A percentile compares a stretch with the other conserved stretches of the same genome.
These are phyloP conservation scores for Paecilomyces dactylethromorphus DNA, from an alignment of 2,329 filamentous ascomycete genomes.

Conservation along the genomic window DNA sequence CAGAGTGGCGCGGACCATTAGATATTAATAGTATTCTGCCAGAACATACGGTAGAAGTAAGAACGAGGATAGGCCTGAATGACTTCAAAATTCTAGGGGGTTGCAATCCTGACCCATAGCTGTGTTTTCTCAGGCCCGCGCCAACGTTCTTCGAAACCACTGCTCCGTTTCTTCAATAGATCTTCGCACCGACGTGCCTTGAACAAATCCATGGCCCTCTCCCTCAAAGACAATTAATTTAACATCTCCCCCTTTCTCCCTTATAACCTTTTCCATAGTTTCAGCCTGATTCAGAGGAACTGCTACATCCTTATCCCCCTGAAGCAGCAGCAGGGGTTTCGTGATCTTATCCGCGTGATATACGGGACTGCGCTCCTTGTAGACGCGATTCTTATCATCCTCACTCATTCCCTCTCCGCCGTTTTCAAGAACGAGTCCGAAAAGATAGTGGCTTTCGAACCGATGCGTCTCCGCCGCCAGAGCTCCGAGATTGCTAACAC, in stretches of 20 bases:
- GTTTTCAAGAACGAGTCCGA: conserved; percentile 34
- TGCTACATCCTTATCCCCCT: conserved; percentile 51
- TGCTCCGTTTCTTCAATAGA: background rate
- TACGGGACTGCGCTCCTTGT: conserved; percentile 44
- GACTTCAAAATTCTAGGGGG: too few species aligned
- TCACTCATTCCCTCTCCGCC: conserved; percentile 24
- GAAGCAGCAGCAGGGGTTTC: conserved; percentile 49
- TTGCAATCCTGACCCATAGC: background rate
- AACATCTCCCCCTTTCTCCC: background rate
- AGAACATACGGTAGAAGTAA: too few species aligned
- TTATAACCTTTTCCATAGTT: conserved; percentile 37
- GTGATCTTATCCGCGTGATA: conserved; percentile 43
- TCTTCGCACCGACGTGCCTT: background rate
- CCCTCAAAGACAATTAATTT: background rate
- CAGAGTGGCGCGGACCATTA: too few species aligned
- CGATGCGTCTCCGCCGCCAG: conserved; percentile 48
- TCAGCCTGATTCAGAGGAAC: conserved; percentile 53
- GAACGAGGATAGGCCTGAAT: too few species aligned
- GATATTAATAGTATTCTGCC: too few species aligned
- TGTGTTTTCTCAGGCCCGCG: background rate
- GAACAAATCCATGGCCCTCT: background rate
- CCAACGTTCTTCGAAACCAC: background rate
- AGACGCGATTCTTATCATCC: conserved; percentile 37
- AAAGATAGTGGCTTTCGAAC: conserved; percentile 50
- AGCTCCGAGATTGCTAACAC: conserved; percentile 45